These are phyloP conservation scores for Auxenochlorella pyrenoidosa DNA, from an alignment of 139 green algal species.

Conservation along the genomic window DNA sequence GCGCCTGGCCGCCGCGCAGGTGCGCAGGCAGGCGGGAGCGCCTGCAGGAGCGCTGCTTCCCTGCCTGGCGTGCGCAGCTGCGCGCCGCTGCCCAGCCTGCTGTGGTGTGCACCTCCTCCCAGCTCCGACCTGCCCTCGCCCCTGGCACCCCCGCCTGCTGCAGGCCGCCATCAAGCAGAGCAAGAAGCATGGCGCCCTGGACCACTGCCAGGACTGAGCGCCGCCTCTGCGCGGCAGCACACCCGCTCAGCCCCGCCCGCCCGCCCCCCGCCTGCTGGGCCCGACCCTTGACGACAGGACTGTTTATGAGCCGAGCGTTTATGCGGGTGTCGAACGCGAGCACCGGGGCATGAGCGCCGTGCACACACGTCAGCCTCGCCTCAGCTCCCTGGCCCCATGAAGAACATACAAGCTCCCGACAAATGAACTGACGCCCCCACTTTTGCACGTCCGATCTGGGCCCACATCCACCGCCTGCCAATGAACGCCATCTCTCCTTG, in stretches of 20 bases:
- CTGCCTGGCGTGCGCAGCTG: too few relatives aligned
- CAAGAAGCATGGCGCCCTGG: background rate
- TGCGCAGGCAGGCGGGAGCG: background rate
- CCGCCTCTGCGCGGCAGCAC: background rate
- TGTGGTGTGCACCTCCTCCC: too few relatives aligned
- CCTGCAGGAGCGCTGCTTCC: background rate
- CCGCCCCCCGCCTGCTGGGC: too few relatives aligned
- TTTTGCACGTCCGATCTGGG: too few relatives aligned
- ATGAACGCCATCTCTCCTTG: too few relatives aligned
- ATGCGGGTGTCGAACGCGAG: too few relatives aligned
- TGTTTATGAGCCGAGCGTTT: too few relatives aligned
- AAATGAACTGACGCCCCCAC: background rate
- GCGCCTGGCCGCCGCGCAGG: conserved; percentile 86
- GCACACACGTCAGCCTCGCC: too few relatives aligned
- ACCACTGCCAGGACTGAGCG: conserved; percentile 28
- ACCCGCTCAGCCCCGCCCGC: too few relatives aligned
- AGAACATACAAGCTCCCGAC: background rate
- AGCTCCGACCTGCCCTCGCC: background rate
- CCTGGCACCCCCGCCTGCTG: background rate
- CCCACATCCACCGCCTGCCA: too few relatives aligned
- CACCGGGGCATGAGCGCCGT: too few relatives aligned
- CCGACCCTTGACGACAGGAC: background rate
- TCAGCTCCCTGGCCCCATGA: background rate
- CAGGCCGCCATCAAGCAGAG: conserved; percentile 37
- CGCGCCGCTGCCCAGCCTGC: too few relatives aligned